Evolutionary conservation across 2,329 filamentous ascomycete genomes (phyloP).

Genomic region (Tolypocladium pustulatum): DNA sequence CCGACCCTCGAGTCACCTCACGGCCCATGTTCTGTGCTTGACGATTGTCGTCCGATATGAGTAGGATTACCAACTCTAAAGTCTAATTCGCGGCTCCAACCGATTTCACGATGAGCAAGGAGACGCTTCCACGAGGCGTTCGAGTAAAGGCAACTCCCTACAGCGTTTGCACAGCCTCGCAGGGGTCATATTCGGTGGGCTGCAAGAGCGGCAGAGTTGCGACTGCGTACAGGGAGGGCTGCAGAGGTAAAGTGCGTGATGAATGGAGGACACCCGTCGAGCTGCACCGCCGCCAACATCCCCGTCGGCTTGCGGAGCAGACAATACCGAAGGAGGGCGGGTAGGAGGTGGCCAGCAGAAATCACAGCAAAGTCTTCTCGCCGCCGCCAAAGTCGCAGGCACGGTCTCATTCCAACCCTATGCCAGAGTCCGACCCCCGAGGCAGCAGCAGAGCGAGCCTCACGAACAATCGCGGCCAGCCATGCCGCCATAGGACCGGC

Average conservation of each 20-base stretch:
- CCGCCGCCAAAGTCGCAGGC: neutral
- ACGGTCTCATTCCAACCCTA: neutral
- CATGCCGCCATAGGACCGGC: no score
- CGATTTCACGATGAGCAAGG: neutral
- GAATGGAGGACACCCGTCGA: neutral
- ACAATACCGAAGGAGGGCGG: neutral
- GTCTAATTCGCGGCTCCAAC: neutral
- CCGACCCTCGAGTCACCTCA: neutral
- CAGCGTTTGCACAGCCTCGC: no score
- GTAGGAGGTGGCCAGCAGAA: neutral
- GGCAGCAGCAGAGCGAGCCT: no score
- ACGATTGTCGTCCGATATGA: neutral
- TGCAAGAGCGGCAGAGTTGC: neutral
- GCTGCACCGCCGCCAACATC: neutral
- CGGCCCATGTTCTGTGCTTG: neutral
- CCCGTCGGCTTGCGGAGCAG: neutral
- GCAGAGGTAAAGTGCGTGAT: no score
- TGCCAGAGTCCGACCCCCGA: no score
- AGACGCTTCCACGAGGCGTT: no score
- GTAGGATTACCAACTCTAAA: neutral
- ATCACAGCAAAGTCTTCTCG: neutral
- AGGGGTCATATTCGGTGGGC: no score
- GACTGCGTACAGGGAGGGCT: neutral
- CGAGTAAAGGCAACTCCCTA: no score
- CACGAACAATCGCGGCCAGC: no score